These are phyloP conservation scores for Maudiozyma barnettii DNA, from an alignment of 805 yeast species.

Conservation along the genomic window DNA sequence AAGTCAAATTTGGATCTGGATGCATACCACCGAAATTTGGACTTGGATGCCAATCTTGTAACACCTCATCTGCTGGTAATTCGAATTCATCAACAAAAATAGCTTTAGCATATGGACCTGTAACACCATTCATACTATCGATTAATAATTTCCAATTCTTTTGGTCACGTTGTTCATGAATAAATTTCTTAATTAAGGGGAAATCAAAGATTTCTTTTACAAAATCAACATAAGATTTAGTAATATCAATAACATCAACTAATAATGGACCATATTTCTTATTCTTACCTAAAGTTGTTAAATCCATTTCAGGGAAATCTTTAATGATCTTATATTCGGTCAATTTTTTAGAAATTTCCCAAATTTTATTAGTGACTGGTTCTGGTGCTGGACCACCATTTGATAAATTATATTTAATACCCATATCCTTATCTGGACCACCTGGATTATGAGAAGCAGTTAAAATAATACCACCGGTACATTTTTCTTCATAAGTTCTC, in stretches of 20 bases:
- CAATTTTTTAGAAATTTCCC: constrained; percentile 53
- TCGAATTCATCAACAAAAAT: constrained; percentile 83
- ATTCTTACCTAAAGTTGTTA: constrained; percentile 44
- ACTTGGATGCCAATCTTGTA: constrained; percentile 71
- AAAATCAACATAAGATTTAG: constrained; percentile 66
- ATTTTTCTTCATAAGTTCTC: constrained; percentile 48
- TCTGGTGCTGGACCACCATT: constrained; percentile 99
- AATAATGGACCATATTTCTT: constrained; percentile 47
- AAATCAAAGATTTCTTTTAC: constrained; percentile 85
- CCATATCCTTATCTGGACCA: constrained; percentile 86
- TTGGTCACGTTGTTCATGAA: constrained; percentile 37
- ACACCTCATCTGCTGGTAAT: constrained; percentile 46
- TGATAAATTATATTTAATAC: constrained; percentile 88
- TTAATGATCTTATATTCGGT: constrained; percentile 48
- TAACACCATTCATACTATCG: constrained; percentile 90
- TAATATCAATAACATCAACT: constrained; percentile 77
- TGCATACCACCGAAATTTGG: constrained; percentile 98
- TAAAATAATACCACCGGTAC: constrained; percentile 91
- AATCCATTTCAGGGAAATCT: constrained; percentile 55
- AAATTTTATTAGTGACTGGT: constrained; percentile 81
- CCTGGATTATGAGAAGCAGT: constrained; percentile 99
- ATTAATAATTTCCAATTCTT: constrained; percentile 66
- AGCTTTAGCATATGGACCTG: constrained; percentile 90
- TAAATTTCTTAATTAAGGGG: constrained; percentile 63
- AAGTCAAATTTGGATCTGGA: constrained; percentile 96